A percentile compares a stretch with the other conserved stretches of the same genome.
phyloP scores from a whole-genome alignment of 1,284 basidiomycete species.

The Termitomyces sp. region DNA sequence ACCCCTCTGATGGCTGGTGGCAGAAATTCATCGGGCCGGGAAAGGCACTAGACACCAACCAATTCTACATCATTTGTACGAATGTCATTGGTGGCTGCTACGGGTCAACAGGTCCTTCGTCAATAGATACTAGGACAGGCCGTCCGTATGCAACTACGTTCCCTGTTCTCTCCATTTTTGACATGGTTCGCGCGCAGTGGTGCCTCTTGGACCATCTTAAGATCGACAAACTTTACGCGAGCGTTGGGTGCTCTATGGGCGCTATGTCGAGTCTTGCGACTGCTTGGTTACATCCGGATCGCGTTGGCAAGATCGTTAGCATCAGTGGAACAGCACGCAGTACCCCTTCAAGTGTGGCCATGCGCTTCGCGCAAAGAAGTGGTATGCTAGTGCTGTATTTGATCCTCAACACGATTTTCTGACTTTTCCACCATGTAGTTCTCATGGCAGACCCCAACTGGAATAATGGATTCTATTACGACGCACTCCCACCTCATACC shows the following conservation, averaged over 20 bases:
- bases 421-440: slow-evolving; percentile 44
- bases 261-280: slow-evolving; percentile 98
- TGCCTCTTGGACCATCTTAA: slow-evolving; percentile 80
- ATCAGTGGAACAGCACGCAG: slow-evolving; percentile 94
- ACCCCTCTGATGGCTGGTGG: slow-evolving; percentile 94
- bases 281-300: slow-evolving; percentile 86
- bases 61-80: slow-evolving; percentile 93
- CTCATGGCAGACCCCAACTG: slow-evolving; percentile 99
- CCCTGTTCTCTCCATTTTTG: slow-evolving; percentile 89
- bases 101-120: slow-evolving; percentile 92
- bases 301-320: slow-evolving; percentile 86
- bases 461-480: slow-evolving; percentile 99
- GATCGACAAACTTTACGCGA: slow-evolving; percentile 85
- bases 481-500: slow-evolving; percentile 88
- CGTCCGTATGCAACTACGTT: slow-evolving; percentile 86
- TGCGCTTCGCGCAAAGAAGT: slow-evolving; percentile 93
- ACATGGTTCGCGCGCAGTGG: slow-evolving; percentile 96
- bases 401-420: slow-evolving; percentile 6
- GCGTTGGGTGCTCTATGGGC: slow-evolving; percentile 93
- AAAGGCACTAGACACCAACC: slow-evolving; percentile 88
- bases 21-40: slow-evolving; percentile 97
- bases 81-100: slow-evolving; percentile 98
- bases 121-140: slow-evolving; percentile 63
- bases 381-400: slow-evolving; percentile 45
- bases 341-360: slow-evolving; percentile 88